Percentiles rank a stretch among this genome's conserved stretches.
Evolutionary conservation across 225 moss, liverwort and hornwort genomes (phyloP).

Genomic region (Pseudisothecium myosuroides): DNA sequence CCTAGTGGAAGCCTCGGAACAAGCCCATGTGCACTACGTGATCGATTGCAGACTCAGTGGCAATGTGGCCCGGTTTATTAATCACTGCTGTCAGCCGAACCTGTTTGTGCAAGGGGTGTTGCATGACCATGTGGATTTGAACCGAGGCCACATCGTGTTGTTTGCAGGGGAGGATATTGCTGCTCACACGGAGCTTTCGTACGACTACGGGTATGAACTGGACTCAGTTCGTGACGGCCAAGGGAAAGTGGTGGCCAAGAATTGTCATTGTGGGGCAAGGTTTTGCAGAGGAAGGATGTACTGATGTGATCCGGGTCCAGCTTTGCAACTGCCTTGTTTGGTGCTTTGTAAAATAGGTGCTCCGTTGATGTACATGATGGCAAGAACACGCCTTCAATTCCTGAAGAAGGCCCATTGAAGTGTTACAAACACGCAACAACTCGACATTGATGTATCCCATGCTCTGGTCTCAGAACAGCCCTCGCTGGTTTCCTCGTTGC

Average conservation of each 20-base stretch:
- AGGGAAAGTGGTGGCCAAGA: slow-evolving; percentile 37
- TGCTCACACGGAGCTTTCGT: slow-evolving; percentile 55
- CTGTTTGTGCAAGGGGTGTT: slow-evolving; percentile 81
- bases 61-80: slow-evolving; percentile 73
- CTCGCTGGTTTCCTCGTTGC: not conserved
- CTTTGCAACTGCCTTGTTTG: not conserved
- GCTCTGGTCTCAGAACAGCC: not conserved
- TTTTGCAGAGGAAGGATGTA: slow-evolving; percentile 60
- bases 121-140: slow-evolving; percentile 60
- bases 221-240: slow-evolving; percentile 25
- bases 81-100: slow-evolving; percentile 81
- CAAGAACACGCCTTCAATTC: not conserved
- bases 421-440: not conserved
- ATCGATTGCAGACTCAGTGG: slow-evolving; percentile 56
- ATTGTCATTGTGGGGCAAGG: slow-evolving; percentile 46
- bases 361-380: slow-evolving; percentile 4
- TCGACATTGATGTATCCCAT: not conserved
- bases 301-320: not conserved
- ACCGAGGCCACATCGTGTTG: slow-evolving; percentile 67
- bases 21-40: slow-evolving; percentile 13
- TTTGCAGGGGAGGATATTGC: slow-evolving; percentile 66
- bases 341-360: slow-evolving; percentile 9
- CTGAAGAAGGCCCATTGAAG: not conserved
- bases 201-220: slow-evolving; percentile 72
- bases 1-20: not conserved